These are phyloP conservation scores for Morella rubra DNA, from an alignment of 306 rosid species.

Conservation along the genomic window DNA sequence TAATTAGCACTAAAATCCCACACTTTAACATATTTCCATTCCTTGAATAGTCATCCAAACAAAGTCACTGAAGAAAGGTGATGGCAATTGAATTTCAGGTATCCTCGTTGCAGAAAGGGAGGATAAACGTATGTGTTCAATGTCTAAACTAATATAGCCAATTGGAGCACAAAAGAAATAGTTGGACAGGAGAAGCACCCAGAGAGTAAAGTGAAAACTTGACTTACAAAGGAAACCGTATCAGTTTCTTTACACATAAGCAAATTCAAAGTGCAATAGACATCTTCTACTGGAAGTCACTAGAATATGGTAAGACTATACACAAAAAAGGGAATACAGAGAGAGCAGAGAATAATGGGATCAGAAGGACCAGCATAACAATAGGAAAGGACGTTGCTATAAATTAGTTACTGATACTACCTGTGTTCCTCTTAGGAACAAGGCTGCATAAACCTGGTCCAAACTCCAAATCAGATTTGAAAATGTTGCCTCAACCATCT, in stretches of 20 bases:
- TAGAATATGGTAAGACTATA: background rate
- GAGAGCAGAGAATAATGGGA: background rate
- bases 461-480: background rate
- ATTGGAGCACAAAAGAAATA: background rate
- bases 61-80: background rate
- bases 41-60: background rate
- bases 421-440: background rate
- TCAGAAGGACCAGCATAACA: background rate
- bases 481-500: background rate
- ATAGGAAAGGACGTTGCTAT: background rate
- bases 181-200: background rate
- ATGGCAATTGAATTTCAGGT: background rate
- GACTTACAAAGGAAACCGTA: no score
- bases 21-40: background rate
- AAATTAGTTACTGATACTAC: background rate
- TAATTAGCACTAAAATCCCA: slow-evolving; percentile 3
- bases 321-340: background rate
- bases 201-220: background rate
- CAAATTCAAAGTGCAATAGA: background rate
- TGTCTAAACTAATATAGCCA: background rate
- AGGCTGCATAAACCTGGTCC: background rate
- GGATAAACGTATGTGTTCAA: background rate
- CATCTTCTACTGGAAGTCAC: background rate
- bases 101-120: background rate
- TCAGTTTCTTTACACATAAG: no score